Evolutionary conservation across 2,329 filamentous ascomycete species (phyloP).

Genomic region (Aspergillus viridinutans): DNA sequence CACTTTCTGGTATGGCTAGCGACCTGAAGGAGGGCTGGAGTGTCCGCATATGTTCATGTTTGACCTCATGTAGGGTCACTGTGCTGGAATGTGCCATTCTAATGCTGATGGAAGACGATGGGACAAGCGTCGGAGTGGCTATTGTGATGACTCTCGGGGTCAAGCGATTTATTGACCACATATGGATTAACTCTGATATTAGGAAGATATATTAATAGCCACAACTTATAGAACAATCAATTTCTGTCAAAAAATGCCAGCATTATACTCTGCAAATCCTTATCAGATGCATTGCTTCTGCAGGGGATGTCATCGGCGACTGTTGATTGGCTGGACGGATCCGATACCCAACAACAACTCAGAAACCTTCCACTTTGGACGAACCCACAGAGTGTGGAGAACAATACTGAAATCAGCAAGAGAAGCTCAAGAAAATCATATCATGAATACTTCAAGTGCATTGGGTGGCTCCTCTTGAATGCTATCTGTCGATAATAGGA

Average conservation of each 20-base stretch:
- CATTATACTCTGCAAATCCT: not conserved
- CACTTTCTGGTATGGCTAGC: conserved; percentile 42
- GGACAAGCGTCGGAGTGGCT: not conserved
- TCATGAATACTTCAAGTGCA: too few species aligned
- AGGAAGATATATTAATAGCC: not conserved
- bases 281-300: not conserved
- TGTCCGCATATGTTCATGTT: not conserved
- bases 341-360: not conserved
- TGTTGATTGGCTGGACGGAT: not conserved
- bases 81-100: not conserved
- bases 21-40: conserved; percentile 12
- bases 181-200: not conserved
- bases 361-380: not conserved
- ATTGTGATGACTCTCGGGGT: not conserved
- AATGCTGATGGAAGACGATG: not conserved
- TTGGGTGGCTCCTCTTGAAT: not conserved
- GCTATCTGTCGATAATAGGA: not conserved
- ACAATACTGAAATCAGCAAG: not conserved
- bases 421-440: not conserved
- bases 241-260: not conserved
- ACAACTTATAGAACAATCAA: not conserved
- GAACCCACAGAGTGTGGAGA: not conserved
- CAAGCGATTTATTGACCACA: not conserved
- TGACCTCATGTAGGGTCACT: not conserved
- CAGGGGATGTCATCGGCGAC: not conserved